Evolutionary conservation across 805 yeast genomes (phyloP), one percentile per base, ranked within the genome.

Genomic region (Cyberlindnera maclurae): DNA sequence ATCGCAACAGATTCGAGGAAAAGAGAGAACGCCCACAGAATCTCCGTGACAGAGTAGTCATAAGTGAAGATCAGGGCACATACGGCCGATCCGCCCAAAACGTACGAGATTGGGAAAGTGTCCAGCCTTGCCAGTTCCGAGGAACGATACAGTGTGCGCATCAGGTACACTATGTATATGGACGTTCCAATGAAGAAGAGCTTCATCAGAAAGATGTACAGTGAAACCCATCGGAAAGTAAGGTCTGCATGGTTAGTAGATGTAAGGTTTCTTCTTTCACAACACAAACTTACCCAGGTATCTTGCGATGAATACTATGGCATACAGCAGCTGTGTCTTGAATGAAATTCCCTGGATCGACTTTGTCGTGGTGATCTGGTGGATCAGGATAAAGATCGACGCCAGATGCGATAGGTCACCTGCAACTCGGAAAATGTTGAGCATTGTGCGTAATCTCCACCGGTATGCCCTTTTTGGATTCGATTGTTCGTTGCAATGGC

Each of bases 1-100:
- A 93, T 88, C 10, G 96, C 95, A 26, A 85, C 83, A 32, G 90
- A 72, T 62, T 93, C 98, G 38, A 93, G 71, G 97, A 97, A 93
- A 37, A 88, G 64, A 12, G 90, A 79, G 54, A 88, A 93, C 16
- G 93, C 71, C 98, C 98, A 93, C 26, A 79, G 46, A 9, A 85
- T 54, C 53, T 85, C 95, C 11, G 70, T 44, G 11, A 77, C 30
- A 0, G 79, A 63, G 61, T 78, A 88, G 37, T 74, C 71, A 57
- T 75, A 71, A 37, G 85, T 79, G 64, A 86, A 79, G 5, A 87
- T 52, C 32, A 87, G 61, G 0, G 79, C 71, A 42, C 77, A 51
- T 3, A 84, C 57, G 6, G 67, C 62, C 1, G 88, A 68, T 1
- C 82, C 87, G 7, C 70, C 77, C 5, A 85, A 47, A 42, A 93